Percentiles rank a stretch among this genome's conserved stretches.
phyloP scores from a whole-genome alignment of 768 basidiomycete species.

The Mycena epipterygia region DNA sequence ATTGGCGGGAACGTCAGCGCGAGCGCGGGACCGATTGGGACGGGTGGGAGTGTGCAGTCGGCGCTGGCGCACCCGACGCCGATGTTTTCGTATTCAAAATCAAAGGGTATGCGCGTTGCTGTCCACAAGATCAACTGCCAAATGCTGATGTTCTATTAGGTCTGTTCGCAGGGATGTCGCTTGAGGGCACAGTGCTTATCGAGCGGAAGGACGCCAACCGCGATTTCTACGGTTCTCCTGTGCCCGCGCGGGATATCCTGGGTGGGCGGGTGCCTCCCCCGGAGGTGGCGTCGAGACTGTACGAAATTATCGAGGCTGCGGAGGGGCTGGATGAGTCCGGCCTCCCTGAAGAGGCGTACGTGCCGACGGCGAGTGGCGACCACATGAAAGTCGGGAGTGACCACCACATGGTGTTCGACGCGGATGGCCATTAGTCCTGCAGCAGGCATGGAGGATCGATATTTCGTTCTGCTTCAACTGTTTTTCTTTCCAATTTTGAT shows the following conservation, averaged over 20 bases:
- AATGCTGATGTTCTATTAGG: constrained; percentile 60
- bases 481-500: background rate
- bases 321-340: constrained; percentile 92
- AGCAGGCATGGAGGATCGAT: background rate
- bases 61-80: constrained; percentile 93
- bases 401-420: constrained; percentile 82
- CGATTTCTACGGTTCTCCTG: constrained; percentile 94
- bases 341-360: constrained; percentile 83
- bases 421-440: constrained; percentile 62
- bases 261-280: constrained; percentile 97
- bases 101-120: constrained; percentile 74
- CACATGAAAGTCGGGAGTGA: constrained; percentile 62
- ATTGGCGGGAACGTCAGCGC: constrained; percentile 92
- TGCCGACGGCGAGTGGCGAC: constrained; percentile 75
- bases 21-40: constrained; percentile 93
- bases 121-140: background rate
- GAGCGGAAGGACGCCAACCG: constrained; percentile 97
- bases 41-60: constrained; percentile 91
- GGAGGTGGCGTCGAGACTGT: constrained; percentile 91
- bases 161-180: constrained; percentile 92
- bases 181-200: constrained; percentile 95
- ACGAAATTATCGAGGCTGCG: constrained; percentile 97
- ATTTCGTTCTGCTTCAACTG: background rate
- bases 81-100: constrained; percentile 98
- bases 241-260: constrained; percentile 92